These are phyloP conservation scores for Pelagophyceae sp. DNA, from an alignment of 352 stramenopile genomes.

Conservation along the genomic window DNA sequence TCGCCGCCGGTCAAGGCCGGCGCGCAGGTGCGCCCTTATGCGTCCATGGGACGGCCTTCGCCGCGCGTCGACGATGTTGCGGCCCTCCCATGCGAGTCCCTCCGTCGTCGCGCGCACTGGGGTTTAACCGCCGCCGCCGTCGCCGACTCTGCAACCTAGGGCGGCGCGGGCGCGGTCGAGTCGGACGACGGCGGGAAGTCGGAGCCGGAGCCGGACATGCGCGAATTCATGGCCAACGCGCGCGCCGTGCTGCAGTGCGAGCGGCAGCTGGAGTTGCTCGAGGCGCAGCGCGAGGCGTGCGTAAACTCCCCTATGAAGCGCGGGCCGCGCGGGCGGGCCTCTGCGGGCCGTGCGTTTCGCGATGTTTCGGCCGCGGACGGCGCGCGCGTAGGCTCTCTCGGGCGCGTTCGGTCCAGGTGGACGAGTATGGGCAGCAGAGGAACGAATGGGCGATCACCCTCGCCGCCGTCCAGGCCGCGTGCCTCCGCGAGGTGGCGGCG, in stretches of 20 bases:
- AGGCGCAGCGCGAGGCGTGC: neutral
- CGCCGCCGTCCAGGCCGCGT: neutral
- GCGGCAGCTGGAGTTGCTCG: neutral
- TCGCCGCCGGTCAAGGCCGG: too few species aligned
- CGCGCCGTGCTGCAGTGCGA: neutral
- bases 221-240: neutral
- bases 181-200: neutral
- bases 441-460: neutral
- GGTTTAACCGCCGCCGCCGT: too few species aligned
- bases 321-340: too few species aligned
- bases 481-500: neutral
- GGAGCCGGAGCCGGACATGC: neutral
- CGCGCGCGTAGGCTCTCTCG: neutral
- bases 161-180: neutral
- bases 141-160: too few species aligned
- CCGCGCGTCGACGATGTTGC: too few species aligned
- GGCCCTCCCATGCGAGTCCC: too few species aligned
- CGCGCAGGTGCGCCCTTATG: too few species aligned
- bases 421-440: too few species aligned
- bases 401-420: neutral
- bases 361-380: neutral
- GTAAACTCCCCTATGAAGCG: too few species aligned
- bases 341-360: too few species aligned
- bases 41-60: too few species aligned
- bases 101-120: too few species aligned